Base-by-base conservation (phyloP, 2,329 filamentous ascomycete species). In the Aspergillus niger region DNA sequence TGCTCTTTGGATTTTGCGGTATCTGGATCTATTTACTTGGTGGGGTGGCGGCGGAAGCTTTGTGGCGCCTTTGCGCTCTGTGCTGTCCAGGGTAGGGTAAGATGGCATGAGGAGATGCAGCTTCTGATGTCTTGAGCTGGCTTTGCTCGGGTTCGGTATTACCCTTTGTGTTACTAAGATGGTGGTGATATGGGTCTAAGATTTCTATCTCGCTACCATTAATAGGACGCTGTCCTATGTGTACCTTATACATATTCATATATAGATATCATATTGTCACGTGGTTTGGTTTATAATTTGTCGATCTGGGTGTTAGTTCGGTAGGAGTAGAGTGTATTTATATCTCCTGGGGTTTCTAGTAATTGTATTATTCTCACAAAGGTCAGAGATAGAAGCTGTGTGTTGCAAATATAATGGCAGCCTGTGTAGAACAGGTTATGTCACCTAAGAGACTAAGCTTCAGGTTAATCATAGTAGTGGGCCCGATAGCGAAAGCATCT, bases 161-260 rank as follows among this genome's bases (percentile, higher is more conserved):
- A 22, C 13, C 41, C 22, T 44, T 8, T 13, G 20, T 20, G 20
- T 15, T 44, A 6, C 24, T 24, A 26, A 17, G 26, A 15, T 10
- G 8, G 17, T 22, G 28, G 15, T 39, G 26, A 3, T 47, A 43
- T 36, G 38, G 13, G 24, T 24, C 8, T 17, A 43, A 10, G 30
- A 10, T 13, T 17, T 22, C 17, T 50, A 32, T 11, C 47, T 17
- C 32, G 15, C 26, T 30, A 50, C 8, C 26, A 41, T 17, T 7
- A 32, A 36, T n/a, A 39, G 48, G 44, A 41, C 30, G 22, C 30
- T 62, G 60, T 44, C 52, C 55, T 57, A 22, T 26, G 30, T 65
- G 61, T 65, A 65, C 47, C 28, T 61, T 65, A 65, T 55, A 56
- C 50, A 63, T 36, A 36, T 55, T 48, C 22, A 54, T 36, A 60